These are phyloP conservation scores for Metschnikowia lochheadii DNA, from an alignment of 805 yeast genomes.

Conservation along the genomic window DNA sequence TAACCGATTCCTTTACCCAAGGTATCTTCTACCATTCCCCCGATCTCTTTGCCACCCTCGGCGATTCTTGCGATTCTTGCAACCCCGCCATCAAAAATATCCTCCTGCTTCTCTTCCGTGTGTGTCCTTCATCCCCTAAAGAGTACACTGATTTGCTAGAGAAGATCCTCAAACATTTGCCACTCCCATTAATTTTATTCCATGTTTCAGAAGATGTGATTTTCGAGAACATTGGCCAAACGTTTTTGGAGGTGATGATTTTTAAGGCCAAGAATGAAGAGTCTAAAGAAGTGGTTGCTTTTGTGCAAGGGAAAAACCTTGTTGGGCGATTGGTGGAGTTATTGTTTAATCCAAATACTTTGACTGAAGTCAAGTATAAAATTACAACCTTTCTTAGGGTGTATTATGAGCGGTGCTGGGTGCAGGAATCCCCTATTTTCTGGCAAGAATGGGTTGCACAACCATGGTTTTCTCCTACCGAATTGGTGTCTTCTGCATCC, in stretches of 20 bases:
- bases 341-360: background rate
- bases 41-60: constrained; percentile 1
- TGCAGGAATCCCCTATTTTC: background rate
- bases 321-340: background rate
- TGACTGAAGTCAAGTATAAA: background rate
- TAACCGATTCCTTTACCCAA: constrained; percentile 5
- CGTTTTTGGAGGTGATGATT: background rate
- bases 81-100: constrained; percentile 10
- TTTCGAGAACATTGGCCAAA: background rate
- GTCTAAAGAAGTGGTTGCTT: background rate
- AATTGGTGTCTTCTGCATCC: background rate
- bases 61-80: constrained; percentile 4
- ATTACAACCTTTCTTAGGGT: background rate
- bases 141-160: constrained; percentile 6
- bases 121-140: background rate
- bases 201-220: constrained; percentile 8
- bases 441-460: background rate
- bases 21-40: constrained; percentile 7
- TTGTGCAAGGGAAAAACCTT: background rate
- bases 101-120: constrained; percentile 9
- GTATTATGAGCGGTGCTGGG: background rate
- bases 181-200: constrained; percentile 6
- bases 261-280: background rate
- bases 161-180: constrained; percentile 7
- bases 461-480: background rate